Evolutionary conservation across 306 rosid genomes (phyloP).

Genomic region (Oxytropis ochrocephala): DNA sequence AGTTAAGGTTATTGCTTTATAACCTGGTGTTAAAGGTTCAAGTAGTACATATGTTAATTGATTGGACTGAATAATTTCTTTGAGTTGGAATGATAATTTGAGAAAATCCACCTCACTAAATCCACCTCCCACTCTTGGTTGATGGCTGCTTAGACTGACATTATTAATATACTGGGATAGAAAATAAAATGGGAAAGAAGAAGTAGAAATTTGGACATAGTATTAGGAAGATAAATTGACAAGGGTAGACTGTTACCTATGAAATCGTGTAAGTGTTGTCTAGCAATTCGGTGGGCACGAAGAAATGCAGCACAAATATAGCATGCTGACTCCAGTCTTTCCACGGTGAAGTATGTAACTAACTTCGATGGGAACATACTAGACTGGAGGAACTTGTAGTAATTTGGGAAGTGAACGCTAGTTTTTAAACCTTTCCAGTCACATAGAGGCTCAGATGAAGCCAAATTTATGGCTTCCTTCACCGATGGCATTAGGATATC

Average conservation of each 20-base stretch:
- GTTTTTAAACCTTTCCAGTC: conserved; percentile 84
- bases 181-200: not conserved
- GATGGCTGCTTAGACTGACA: no score
- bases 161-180: no score
- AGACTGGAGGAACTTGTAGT: conserved; percentile 71
- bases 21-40: not conserved
- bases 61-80: not conserved
- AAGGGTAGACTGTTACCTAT: conserved; percentile 51
- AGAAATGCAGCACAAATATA: conserved; percentile 91
- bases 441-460: conserved; percentile 61
- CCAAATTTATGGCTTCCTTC: conserved; percentile 84
- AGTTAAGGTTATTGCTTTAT: not conserved
- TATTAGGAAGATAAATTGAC: conserved; percentile 7
- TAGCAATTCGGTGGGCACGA: conserved; percentile 81
- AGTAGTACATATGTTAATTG: not conserved
- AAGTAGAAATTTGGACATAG: not conserved
- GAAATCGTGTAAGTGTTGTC: conserved; percentile 71
- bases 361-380: conserved; percentile 56
- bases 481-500: conserved; percentile 83
- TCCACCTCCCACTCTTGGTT: no score
- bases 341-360: conserved; percentile 78
- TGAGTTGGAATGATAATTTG: not conserved
- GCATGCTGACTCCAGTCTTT: conserved; percentile 84
- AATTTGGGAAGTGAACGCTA: conserved; percentile 71
- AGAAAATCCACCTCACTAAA: no score